phyloP scores from a whole-genome alignment of 106 monocot genomes.

The Amphibolis antarctica region DNA sequence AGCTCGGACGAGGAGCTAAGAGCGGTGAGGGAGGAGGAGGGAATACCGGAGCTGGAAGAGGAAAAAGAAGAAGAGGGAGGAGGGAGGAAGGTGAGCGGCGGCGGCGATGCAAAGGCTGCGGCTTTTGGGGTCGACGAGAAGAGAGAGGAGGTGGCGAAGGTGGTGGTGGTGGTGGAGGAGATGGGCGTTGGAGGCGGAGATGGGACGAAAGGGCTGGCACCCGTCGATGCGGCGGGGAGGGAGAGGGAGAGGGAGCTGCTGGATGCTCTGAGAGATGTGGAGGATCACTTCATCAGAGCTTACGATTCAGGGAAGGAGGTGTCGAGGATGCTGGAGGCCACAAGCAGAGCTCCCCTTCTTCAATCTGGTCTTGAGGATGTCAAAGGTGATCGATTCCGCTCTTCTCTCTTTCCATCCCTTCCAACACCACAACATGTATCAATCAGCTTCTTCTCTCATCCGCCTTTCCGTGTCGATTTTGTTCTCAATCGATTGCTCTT shows the following conservation, averaged over 20 bases:
- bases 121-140: not conserved
- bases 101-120: not conserved
- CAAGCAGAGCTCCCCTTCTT: constrained; percentile 23
- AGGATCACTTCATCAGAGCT: constrained; percentile 78
- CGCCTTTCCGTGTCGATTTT: not conserved
- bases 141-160: constrained; percentile 9
- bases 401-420: not conserved
- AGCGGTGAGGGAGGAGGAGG: constrained; percentile 70
- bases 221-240: constrained; percentile 20
- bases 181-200: not conserved
- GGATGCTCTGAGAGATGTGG: constrained; percentile 70
- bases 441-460: not conserved
- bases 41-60: constrained; percentile 86
- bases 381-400: constrained; percentile 46
- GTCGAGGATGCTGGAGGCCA: constrained; percentile 73
- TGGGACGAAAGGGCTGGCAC: constrained; percentile 36
- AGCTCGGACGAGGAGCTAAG: constrained; percentile 60
- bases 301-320: constrained; percentile 84
- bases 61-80: constrained; percentile 14
- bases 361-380: constrained; percentile 32
- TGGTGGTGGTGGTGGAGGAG: constrained; percentile 1
- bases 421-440: too few relatives aligned
- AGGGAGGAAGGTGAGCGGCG: not conserved
- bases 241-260: constrained; percentile 78
- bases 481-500: not conserved